Base-by-base conservation (phyloP, 805 yeast species). In the Wickerhamiella australiensis region DNA sequence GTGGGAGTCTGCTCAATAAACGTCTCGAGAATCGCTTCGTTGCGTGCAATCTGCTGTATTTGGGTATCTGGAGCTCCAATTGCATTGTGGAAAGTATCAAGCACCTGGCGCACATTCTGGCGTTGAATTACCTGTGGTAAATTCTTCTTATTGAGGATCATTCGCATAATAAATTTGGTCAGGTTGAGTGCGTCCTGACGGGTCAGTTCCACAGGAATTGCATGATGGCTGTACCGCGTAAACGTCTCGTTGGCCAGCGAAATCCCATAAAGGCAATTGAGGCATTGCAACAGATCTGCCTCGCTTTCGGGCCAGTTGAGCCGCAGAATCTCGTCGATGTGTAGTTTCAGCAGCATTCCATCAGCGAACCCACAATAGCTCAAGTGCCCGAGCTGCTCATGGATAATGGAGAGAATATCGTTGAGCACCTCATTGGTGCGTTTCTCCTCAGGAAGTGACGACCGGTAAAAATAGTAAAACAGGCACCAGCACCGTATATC, bases 231-330 rank as follows among this genome's bases (percentile, higher is more conserved):
- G 37, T 69, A 73, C 0, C 92, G 85, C 1, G 70, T 69, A 53
- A 77, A 78, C 15, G 70, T 69, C 12, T 80, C 85, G 9, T 77
- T 69, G 1, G 79, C 68, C 2, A 87, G 67, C 1, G 69, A 65
- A 46, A 85, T 71, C 42, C 86, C 94, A 57, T 81, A 86, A 8
- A 83, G 73, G 61, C 98, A 92, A 54, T 78, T 72, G 20, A 92
- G 65, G 29, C 85, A 72, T 59, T 90, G 97, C 7, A 85, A 72
- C 43, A 90, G 62, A 42, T 86, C 92, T 7, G 71, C 69, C 42
- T 82, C 88, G 2, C 82, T 72, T 3, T 71, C 72, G 12, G 59
- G 54, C 51, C 68, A 62, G 18, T 70, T 65, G 23, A 75, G 63
- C 0, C 66, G 56, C 13, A 77, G 67, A 29, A 83, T 65, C 17